These are phyloP conservation scores for Oemleria cerasiformis DNA, from an alignment of 306 rosid genomes.

Conservation along the genomic window DNA sequence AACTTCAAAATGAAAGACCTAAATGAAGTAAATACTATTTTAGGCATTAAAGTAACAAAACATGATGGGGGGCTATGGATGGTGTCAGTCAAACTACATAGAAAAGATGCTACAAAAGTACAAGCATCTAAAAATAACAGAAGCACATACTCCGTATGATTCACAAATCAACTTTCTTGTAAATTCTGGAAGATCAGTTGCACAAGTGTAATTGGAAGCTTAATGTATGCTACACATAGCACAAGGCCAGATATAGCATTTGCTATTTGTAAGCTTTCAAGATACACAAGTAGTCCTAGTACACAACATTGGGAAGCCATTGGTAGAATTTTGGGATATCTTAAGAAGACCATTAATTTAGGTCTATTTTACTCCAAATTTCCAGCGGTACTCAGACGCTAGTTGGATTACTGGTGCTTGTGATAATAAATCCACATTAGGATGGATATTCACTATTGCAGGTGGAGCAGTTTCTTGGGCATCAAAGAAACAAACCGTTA, in stretches of 20 bases:
- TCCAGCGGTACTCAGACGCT: background rate
- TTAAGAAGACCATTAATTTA: background rate
- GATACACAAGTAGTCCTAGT: background rate
- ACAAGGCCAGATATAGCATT: constrained; percentile 10
- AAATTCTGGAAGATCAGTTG: background rate
- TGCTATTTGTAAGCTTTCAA: background rate
- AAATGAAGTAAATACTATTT: too few relatives aligned
- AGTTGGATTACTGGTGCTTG: constrained; percentile 7
- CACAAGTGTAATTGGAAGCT: background rate
- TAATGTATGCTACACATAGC: constrained; percentile 6
- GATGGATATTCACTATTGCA: background rate
- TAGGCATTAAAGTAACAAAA: background rate
- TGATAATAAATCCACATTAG: background rate
- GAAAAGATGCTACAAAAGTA: background rate
- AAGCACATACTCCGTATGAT: constrained; percentile 4
- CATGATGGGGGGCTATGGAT: background rate
- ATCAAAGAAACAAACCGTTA: background rate
- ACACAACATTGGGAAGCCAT: background rate
- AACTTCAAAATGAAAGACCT: background rate
- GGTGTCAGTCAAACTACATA: background rate
- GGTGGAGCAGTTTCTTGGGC: background rate
- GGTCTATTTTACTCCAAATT: background rate
- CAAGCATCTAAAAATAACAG: background rate
- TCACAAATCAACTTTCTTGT: background rate
- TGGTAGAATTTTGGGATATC: background rate